These are phyloP conservation scores for Backusella psychrophila DNA, from an alignment of 192 early-diverging fungal genomes.

Conservation along the genomic window DNA sequence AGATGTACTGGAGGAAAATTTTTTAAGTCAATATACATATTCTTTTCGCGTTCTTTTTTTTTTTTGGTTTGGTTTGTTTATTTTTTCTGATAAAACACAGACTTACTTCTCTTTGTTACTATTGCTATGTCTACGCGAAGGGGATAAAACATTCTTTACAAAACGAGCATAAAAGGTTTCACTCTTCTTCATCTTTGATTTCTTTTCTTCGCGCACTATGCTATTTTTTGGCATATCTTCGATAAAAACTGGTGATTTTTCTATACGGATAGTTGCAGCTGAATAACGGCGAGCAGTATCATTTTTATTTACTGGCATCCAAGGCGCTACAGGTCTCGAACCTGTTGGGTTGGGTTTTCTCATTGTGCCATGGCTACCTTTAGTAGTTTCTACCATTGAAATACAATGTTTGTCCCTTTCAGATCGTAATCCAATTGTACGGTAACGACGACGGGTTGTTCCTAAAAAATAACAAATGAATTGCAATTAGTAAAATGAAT, in stretches of 20 bases:
- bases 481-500: neutral
- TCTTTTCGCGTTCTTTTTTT: neutral
- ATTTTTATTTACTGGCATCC: neutral
- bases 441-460: conserved; percentile 17
- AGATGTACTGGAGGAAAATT: neutral
- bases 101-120: conserved; percentile 13
- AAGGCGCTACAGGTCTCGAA: conserved; percentile 12
- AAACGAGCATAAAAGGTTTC: conserved; percentile 26
- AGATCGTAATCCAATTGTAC: conserved; percentile 20
- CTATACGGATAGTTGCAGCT: conserved; percentile 14
- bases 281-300: conserved; percentile 2
- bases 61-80: neutral
- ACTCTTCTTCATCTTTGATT: conserved; percentile 22
- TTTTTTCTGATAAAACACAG: neutral
- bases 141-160: conserved; percentile 20
- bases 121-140: conserved; percentile 4
- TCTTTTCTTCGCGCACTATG: neutral
- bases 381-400: conserved; percentile 22
- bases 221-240: neutral
- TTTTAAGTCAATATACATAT: neutral
- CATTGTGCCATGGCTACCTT: neutral
- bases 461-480: neutral
- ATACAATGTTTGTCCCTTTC: conserved; percentile 21
- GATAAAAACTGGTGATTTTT: neutral
- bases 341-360: neutral